Evolutionary conservation across 768 basidiomycete species (phyloP).

Genomic region (Tricholoma terreum): DNA sequence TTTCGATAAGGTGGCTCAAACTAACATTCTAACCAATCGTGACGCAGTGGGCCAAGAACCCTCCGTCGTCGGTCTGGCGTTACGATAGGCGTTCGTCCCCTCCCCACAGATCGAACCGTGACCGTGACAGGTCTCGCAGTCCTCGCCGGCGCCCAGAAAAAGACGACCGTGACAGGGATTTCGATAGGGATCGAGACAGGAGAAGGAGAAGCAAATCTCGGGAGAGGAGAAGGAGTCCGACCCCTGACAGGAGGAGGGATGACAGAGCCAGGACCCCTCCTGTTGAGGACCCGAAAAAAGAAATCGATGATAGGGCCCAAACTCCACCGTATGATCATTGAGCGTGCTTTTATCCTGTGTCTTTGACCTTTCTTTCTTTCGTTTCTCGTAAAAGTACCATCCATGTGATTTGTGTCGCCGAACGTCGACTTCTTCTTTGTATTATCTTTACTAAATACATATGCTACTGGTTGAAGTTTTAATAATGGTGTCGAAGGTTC

Average conservation of each 20-base stretch:
- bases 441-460: slow-evolving; percentile 1
- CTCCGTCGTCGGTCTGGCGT: slow-evolving; percentile 82
- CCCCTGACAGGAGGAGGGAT: slow-evolving; percentile 41
- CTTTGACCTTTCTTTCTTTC: neutral
- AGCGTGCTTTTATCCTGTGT: slow-evolving; percentile 12
- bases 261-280: slow-evolving; percentile 53
- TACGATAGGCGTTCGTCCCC: slow-evolving; percentile 58
- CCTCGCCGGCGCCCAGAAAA: slow-evolving; percentile 44
- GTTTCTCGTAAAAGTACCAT: neutral
- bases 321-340: slow-evolving; percentile 61
- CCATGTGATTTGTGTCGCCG: slow-evolving; percentile 5
- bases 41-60: slow-evolving; percentile 74
- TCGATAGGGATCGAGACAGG: slow-evolving; percentile 22
- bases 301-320: slow-evolving; percentile 47
- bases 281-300: slow-evolving; percentile 41
- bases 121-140: slow-evolving; percentile 48
- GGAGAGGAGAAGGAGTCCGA: slow-evolving; percentile 34
- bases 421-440: slow-evolving; percentile 6
- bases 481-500: too few species aligned
- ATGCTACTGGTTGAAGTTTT: neutral
- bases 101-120: slow-evolving; percentile 27
- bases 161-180: slow-evolving; percentile 36
- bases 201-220: slow-evolving; percentile 1
- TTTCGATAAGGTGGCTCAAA: neutral
- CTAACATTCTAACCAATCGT: neutral